Evolutionary conservation across 768 basidiomycete species (phyloP).

Genomic region (Termitomyces heimii): DNA sequence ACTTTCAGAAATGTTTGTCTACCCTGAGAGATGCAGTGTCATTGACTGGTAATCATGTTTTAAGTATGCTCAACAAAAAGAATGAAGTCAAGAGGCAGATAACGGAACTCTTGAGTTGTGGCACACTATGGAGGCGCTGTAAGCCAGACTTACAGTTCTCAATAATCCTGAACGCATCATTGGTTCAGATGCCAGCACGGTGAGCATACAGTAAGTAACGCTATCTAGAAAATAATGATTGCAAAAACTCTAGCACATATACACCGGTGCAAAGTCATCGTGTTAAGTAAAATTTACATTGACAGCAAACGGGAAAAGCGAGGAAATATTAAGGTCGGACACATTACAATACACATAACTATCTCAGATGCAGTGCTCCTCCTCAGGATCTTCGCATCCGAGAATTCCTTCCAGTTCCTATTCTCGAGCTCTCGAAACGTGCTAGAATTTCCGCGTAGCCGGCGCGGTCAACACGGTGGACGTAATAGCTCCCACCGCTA

Average conservation of each 20-base stretch:
- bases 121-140: too few species aligned
- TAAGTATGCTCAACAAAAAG: too few species aligned
- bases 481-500: conserved; percentile 61
- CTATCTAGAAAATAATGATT: background rate
- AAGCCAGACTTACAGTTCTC: too few species aligned
- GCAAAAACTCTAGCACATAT: background rate
- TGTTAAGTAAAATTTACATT: background rate
- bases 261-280: background rate
- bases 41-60: too few species aligned
- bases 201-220: background rate
- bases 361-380: background rate
- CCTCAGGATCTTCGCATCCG: conserved; percentile 21
- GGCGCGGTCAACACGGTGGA: conserved; percentile 72
- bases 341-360: background rate
- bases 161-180: background rate
- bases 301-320: background rate
- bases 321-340: background rate
- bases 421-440: conserved; percentile 47
- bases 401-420: conserved; percentile 22
- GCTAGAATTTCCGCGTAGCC: conserved; percentile 59
- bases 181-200: background rate
- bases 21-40: too few species aligned
- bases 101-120: too few species aligned
- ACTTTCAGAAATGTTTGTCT: too few species aligned
- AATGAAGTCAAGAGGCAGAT: too few species aligned